Evolutionary conservation across 2,329 filamentous ascomycete genomes (phyloP).

Genomic region (Fusarium siculi): DNA sequence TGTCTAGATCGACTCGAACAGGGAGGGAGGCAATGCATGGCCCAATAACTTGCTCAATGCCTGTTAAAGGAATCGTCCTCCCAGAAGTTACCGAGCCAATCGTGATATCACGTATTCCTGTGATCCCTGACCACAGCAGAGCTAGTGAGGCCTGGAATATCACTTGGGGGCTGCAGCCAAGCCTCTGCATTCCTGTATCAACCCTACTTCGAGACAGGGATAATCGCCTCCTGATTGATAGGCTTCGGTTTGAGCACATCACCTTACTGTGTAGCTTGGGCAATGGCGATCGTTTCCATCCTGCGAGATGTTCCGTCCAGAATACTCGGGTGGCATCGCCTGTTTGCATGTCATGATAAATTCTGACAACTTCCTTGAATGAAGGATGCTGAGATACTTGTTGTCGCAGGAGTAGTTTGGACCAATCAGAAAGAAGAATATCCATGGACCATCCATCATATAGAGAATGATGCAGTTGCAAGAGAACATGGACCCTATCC

Average conservation of each 20-base stretch:
- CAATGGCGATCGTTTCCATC: constrained; percentile 63
- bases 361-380: constrained; percentile 69
- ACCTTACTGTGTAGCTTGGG: constrained; percentile 59
- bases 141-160: constrained; percentile 79
- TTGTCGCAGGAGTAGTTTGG: constrained; percentile 55
- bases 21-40: constrained; percentile 84
- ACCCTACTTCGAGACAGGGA: constrained; percentile 30
- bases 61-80: constrained; percentile 75
- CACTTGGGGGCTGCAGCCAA: constrained; percentile 71
- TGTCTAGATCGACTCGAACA: constrained; percentile 69
- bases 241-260: constrained; percentile 37
- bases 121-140: constrained; percentile 72
- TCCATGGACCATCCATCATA: constrained; percentile 97
- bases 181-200: constrained; percentile 49
- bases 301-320: constrained; percentile 75
- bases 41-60: constrained; percentile 79
- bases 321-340: constrained; percentile 65
- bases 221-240: constrained; percentile 25
- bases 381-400: constrained; percentile 58
- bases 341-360: constrained; percentile 50
- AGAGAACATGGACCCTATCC: constrained; percentile 48
- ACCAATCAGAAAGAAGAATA: constrained; percentile 75
- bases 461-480: constrained; percentile 82
- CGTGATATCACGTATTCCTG: constrained; percentile 72
- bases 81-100: constrained; percentile 87